Base-by-base conservation (phyloP, 352 stramenopile genomes). In the Pythium utonaiense region DNA sequence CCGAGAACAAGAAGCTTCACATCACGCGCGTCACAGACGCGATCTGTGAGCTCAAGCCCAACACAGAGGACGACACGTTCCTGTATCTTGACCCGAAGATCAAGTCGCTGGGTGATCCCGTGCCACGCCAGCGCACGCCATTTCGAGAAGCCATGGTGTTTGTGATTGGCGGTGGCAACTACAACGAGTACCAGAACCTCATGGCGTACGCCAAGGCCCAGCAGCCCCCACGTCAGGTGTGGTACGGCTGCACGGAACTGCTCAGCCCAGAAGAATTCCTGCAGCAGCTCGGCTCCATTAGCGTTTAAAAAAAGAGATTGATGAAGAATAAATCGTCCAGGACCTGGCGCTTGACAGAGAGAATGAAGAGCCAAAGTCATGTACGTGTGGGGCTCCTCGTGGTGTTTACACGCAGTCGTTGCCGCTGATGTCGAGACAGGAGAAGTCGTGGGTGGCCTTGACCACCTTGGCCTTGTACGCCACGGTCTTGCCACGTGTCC, bases 211-310 rank as follows among this genome's bases (percentile, higher is more conserved):
- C 81, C 42, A 91, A 91, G 66, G 78, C 70, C 2, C 71, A 86
- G 62, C 75, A 89, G 47, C 69, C 75, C 3, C 74, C 80, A 13
- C 76, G 89, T 3, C 83, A 77, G 31, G 72, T 97, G 28, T 91
- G 84, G 71, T 97, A 96, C 62, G 89, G 89, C 22, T 93, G 87
- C 61, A 97, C 89, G 27, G 89, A 97, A 67, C 62, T 97, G 47
- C 62, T 96, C 47, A 95, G 89, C 38, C 83, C 88, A 1, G 84
- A 97, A 52, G 79, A 83, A n/a, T 97, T 97, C 68, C 73, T 97
- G 61, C 63, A 88, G 36, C 89, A 97, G 62, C 80, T 96, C 48
- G 79, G 73, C 50, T 79, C 71, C 22, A 91, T 91, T 49, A 72
- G 67, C 45, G 68, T 79, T 34, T 91, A 74, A 74, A 17, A 31